Percentiles rank a stretch among this genome's conserved stretches.
These are phyloP conservation scores for Scalesia atractyloides DNA, from an alignment of 129 eudicot genomes.

Conservation along the genomic window DNA sequence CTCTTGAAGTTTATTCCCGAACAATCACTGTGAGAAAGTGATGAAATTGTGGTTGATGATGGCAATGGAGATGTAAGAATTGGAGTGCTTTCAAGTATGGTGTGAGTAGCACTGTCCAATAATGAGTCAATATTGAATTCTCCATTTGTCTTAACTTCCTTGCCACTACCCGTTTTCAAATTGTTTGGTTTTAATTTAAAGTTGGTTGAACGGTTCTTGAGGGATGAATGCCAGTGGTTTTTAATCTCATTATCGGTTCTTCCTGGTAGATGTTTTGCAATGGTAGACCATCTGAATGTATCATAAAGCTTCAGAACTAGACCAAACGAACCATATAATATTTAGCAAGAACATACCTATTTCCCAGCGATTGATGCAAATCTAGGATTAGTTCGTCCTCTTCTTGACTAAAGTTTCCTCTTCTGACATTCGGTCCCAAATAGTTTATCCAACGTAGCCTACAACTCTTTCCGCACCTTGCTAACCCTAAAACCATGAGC, in stretches of 20 bases:
- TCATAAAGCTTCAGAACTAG: background rate
- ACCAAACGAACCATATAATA: background rate
- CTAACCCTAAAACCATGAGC: slow-evolving; percentile 38
- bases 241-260: slow-evolving; percentile 41
- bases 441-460: slow-evolving; percentile 58
- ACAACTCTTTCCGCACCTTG: slow-evolving; percentile 65
- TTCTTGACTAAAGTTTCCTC: slow-evolving; percentile 50
- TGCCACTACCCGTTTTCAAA: background rate
- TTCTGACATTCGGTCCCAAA: slow-evolving; percentile 42
- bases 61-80: background rate
- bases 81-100: slow-evolving; percentile 32
- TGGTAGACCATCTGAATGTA: slow-evolving; percentile 28
- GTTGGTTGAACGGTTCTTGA: slow-evolving; percentile 29
- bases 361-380: slow-evolving; percentile 46
- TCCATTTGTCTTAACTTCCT: slow-evolving; percentile 15
- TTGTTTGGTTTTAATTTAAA: slow-evolving; percentile 6
- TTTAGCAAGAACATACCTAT: slow-evolving; percentile 34
- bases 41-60: slow-evolving; percentile 8
- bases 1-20: background rate
- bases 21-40: slow-evolving; percentile 9
- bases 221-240: slow-evolving; percentile 36
- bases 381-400: slow-evolving; percentile 44
- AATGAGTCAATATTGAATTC: slow-evolving; percentile 16
- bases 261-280: slow-evolving; percentile 26
- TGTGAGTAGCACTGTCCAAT: slow-evolving; percentile 15